A percentile compares a stretch with the other conserved stretches of the same genome.
Evolutionary conservation across 169 alveolate species (phyloP).

Genomic region (Plasmodium adleri): DNA sequence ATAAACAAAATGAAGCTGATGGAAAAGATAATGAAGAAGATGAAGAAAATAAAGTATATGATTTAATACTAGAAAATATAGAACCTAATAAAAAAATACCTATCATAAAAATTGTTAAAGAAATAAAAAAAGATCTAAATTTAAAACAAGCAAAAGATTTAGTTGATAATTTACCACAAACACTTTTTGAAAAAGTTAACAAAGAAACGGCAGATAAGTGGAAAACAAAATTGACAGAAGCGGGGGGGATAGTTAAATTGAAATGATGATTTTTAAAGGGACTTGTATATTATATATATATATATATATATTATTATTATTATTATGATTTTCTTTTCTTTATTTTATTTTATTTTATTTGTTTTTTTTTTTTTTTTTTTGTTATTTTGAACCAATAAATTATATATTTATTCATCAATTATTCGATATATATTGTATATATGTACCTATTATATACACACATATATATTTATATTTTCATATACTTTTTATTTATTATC

Average conservation of each 20-base stretch:
- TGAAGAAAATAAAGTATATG: constrained; percentile 82
- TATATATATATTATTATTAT: not conserved
- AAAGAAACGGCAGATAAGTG: constrained; percentile 81
- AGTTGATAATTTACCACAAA: constrained; percentile 84
- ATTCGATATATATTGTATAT: too few species aligned
- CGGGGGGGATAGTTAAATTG: constrained; percentile 76
- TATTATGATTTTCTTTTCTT: not conserved
- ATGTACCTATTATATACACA: too few species aligned
- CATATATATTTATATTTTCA: too few species aligned
- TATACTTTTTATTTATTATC: too few species aligned
- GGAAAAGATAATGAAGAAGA: constrained; percentile 78
- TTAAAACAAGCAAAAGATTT: constrained; percentile 82
- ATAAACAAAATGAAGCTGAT: constrained; percentile 56
- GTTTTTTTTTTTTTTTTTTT: not conserved
- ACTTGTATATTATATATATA: not conserved
- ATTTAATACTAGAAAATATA: constrained; percentile 78
- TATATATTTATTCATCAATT: not conserved
- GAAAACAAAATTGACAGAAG: constrained; percentile 69
- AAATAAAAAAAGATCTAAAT: constrained; percentile 78
- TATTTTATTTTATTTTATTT: not conserved
- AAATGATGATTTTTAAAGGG: constrained; percentile 18
- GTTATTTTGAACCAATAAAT: not conserved
- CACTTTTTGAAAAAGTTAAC: constrained; percentile 72
- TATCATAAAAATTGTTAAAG: constrained; percentile 77
- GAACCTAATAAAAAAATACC: constrained; percentile 78